Evolutionary conservation across 78 protist species (phyloP).

Genomic region (Dictyostelium purpureum): DNA sequence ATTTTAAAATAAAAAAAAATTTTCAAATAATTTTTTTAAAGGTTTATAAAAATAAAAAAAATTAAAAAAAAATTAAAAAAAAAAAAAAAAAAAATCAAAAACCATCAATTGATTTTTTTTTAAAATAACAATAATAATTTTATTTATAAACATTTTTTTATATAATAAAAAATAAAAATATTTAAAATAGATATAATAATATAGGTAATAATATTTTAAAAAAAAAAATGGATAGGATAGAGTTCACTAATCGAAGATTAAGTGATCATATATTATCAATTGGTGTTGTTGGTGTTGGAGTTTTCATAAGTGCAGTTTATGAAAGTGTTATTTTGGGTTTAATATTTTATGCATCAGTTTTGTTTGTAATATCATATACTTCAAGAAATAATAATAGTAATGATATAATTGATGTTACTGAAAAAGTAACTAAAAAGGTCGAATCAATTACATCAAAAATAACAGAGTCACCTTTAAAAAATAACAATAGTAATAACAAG

Average conservation of each 20-base stretch:
- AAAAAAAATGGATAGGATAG: neutral
- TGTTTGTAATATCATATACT: neutral
- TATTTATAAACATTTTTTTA: neutral
- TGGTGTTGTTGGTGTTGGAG: slow-evolving; percentile 36
- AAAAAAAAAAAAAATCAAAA: neutral
- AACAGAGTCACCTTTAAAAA: neutral
- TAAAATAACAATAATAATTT: neutral
- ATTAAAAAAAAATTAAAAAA: too few species aligned
- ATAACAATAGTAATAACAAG: neutral
- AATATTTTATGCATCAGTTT: neutral
- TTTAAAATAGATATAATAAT: neutral
- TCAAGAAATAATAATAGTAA: neutral
- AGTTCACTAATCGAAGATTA: neutral
- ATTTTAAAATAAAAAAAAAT: too few species aligned
- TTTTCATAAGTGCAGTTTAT: slow-evolving; percentile 13
- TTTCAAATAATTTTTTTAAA: too few species aligned
- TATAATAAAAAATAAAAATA: neutral
- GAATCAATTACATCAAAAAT: neutral
- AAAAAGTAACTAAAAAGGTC: neutral
- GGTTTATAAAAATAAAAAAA: too few species aligned
- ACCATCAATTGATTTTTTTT: neutral
- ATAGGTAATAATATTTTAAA: neutral
- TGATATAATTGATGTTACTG: neutral
- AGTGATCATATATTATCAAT: slow-evolving; percentile 26
- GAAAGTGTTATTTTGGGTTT: neutral